Base-by-base conservation (phyloP, 768 basidiomycete species). In the Serendipita sp. region DNA sequence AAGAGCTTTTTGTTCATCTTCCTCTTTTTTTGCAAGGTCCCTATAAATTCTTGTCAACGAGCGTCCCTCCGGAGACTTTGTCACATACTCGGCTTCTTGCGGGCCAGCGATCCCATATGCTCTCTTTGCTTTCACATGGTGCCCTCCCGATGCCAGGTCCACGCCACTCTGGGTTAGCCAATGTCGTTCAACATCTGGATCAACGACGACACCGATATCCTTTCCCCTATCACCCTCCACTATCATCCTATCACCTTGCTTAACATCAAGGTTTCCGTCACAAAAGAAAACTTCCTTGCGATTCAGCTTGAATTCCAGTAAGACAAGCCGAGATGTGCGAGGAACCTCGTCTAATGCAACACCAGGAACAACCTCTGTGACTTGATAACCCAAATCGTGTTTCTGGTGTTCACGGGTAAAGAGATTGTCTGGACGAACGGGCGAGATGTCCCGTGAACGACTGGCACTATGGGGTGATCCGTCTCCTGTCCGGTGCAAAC, bases 251-350 rank as follows among this genome's bases (percentile, higher is more conserved):
- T 97, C 95, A 1, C 92, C 95, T 23, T 88, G 84, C 3, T 84
- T 81, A 67, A 97, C 84, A 41, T 80, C 76, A 44, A 82, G 70
- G 69, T 78, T 71, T 66, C 80, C 78, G 70, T 94, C 89, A 67
- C 86, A 80, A 74, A 96, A 98, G 76, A 93, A 98, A 32, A 99
- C 76, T 73, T 98, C 95, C 67, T 92, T 92, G 45, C 95, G 84
- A 0, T 92, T 91, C 0, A 94, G 94, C 75, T 97, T 99, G 81
- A 99, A 99, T 74, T 96, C 89, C 70, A 97, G 88, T 69, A 97
- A 94, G 79, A 83, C 97, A 5, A 99, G 81, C n/a, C 89, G 91
- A 78, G 88, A 90, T 41, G 85, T 83, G 11, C 86, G 73, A 0
- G 93, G 86, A 46, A 99, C 85, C 56, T 87, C 74, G 71, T 86